Conservation (phyloP, 345 rosid genomes). For the Pelargonium nanum region DNA sequence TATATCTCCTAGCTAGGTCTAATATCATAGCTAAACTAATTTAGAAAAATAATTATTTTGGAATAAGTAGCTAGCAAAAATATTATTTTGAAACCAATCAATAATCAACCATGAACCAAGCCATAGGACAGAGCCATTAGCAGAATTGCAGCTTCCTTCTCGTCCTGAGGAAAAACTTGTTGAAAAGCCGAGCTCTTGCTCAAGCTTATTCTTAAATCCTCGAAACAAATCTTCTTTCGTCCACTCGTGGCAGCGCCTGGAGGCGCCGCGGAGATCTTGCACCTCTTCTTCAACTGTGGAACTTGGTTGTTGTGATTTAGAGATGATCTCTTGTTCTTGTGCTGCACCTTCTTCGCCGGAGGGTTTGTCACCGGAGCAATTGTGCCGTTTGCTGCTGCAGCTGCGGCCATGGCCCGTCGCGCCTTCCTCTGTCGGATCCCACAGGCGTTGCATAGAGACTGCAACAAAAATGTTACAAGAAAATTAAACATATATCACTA, state of each 20-base stretch:
- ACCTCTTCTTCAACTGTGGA: slow-evolving; percentile 31
- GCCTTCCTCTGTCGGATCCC: slow-evolving; percentile 93
- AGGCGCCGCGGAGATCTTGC: slow-evolving; percentile 13
- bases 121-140: slow-evolving; percentile 93
- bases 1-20: too few relatives aligned
- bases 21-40: too few relatives aligned
- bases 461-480: slow-evolving; percentile 9
- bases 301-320: slow-evolving; percentile 11
- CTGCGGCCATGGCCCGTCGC: slow-evolving; percentile 55
- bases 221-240: slow-evolving; percentile 50
- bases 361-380: slow-evolving; percentile 13
- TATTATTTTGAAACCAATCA: too few relatives aligned
- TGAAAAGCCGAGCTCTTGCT: slow-evolving; percentile 62
- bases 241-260: slow-evolving; percentile 12
- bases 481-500: neutral
- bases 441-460: slow-evolving; percentile 95
- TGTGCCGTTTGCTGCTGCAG: slow-evolving; percentile 20
- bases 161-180: slow-evolving; percentile 83
- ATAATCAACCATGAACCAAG: slow-evolving; percentile 45
- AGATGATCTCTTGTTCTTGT: slow-evolving; percentile 27
- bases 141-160: slow-evolving; percentile 89
- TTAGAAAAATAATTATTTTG: too few relatives aligned
- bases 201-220: slow-evolving; percentile 57
- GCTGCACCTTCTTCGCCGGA: slow-evolving; percentile 20
- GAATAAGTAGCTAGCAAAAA: too few relatives aligned